Conservation (phyloP, 371 early-diverging fungal species). For the Mortierella sp. region DNA sequence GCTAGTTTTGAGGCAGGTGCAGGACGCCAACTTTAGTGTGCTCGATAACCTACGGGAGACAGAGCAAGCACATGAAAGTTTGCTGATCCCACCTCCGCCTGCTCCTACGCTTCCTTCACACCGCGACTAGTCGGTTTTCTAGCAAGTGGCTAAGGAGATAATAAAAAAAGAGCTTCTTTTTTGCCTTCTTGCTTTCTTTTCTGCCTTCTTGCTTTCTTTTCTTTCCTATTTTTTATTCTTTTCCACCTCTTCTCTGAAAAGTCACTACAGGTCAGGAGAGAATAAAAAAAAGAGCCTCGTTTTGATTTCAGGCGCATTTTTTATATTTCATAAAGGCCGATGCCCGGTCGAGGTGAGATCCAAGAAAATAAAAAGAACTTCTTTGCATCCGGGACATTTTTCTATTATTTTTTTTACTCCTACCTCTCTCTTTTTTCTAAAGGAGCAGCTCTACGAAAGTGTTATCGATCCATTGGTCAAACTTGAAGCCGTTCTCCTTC, state of each 20-base stretch:
- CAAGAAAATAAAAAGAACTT: too few species aligned
- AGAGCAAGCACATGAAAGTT: conserved; percentile 36
- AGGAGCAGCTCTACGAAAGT: conserved; percentile 48
- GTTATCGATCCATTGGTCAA: conserved; percentile 49
- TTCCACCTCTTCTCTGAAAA: too few species aligned
- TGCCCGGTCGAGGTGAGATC: not conserved
- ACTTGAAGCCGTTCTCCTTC: conserved; percentile 49
- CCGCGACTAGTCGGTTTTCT: not conserved
- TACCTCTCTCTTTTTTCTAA: not conserved
- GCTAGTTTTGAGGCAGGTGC: conserved; percentile 33
- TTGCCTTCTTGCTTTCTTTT: too few species aligned
- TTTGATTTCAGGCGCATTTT: not conserved
- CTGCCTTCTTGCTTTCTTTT: too few species aligned
- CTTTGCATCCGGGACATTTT: too few species aligned
- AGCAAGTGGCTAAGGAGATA: not conserved
- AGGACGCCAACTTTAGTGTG: conserved; percentile 43
- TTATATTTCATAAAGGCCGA: not conserved
- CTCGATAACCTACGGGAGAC: conserved; percentile 50
- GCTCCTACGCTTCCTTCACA: not conserved
- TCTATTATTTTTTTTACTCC: not conserved
- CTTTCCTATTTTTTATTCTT: too few species aligned
- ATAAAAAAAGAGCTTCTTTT: not conserved
- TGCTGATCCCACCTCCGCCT: conserved; percentile 20
- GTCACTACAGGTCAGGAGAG: not conserved
- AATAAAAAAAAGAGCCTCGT: not conserved